A percentile compares a stretch with the other conserved stretches of the same genome.
These are phyloP conservation scores for Capsicum pubescens DNA, from an alignment of 257 asterid genomes.

Conservation along the genomic window DNA sequence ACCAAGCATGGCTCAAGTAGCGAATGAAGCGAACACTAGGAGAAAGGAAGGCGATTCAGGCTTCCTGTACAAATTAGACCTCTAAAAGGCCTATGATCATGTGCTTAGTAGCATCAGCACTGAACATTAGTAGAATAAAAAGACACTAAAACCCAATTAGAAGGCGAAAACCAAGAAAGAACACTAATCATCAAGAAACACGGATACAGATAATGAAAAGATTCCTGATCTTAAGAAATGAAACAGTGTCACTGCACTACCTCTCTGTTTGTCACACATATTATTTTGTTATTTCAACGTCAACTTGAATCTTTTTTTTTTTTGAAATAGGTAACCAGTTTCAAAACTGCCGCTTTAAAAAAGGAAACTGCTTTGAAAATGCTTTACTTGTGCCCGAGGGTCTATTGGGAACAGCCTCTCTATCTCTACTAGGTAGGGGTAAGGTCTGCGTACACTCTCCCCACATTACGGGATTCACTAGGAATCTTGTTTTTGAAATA, in stretches of 20 bases:
- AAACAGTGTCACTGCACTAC: not conserved
- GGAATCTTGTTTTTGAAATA: no score
- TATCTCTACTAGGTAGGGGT: no score
- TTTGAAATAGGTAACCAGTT: no score
- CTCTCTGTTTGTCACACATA: no score
- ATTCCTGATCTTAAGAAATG: not conserved
- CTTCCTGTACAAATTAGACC: not conserved
- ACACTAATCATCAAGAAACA: not conserved
- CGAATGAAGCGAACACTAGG: not conserved
- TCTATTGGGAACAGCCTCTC: no score
- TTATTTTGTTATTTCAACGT: no score
- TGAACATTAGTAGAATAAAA: not conserved
- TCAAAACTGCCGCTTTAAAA: no score
- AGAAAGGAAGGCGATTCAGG: constrained; percentile 4
- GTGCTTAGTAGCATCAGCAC: not conserved
- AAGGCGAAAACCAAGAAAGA: not conserved
- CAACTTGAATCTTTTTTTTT: no score
- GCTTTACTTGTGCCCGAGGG: no score
- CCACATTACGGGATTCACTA: no score
- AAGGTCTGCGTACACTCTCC: no score
- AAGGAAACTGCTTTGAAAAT: no score
- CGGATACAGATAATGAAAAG: not conserved
- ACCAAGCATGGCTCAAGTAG: not conserved
- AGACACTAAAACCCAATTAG: not conserved
- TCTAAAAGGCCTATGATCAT: not conserved